These are phyloP conservation scores for Chrysosporium queenslandicum DNA, from an alignment of 2,329 filamentous ascomycete genomes.

Conservation along the genomic window DNA sequence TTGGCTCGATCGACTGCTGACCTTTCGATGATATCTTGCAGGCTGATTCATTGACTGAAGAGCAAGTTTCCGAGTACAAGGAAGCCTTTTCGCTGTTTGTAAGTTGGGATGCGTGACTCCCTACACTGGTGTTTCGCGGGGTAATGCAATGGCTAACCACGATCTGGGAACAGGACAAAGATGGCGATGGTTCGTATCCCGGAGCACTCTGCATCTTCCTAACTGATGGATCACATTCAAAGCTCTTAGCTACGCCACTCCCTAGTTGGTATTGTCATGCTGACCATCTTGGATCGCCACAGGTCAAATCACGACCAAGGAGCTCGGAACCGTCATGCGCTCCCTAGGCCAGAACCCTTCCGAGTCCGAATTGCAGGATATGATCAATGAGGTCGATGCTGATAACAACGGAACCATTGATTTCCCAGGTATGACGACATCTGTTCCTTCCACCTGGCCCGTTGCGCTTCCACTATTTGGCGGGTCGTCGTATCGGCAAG, in stretches of 20 bases:
- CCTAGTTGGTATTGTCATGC: neutral
- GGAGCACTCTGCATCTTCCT: neutral
- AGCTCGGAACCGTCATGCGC: constrained; percentile 82
- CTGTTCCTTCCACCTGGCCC: neutral
- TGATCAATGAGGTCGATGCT: constrained; percentile 89
- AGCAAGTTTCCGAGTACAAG: constrained; percentile 99
- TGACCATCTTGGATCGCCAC: constrained; percentile 11
- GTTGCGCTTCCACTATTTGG: neutral
- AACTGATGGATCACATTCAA: neutral
- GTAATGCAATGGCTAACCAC: constrained; percentile 14
- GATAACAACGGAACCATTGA: constrained; percentile 91
- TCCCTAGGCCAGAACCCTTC: constrained; percentile 83
- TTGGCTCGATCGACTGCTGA: neutral
- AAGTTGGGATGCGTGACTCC: constrained; percentile 43
- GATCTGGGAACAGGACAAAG: constrained; percentile 58
- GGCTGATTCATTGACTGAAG: constrained; percentile 98
- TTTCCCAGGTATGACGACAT: constrained; percentile 60
- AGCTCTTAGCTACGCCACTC: neutral
- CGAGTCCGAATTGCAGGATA: constrained; percentile 81
- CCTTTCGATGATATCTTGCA: constrained; percentile 33
- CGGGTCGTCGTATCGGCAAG: neutral
- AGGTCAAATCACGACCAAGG: constrained; percentile 90
- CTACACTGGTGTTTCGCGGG: constrained; percentile 1
- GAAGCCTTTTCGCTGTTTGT: constrained; percentile 99
- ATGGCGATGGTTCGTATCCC: constrained; percentile 71